Evolutionary conservation across 805 yeast species (phyloP).

Genomic region (Teunomyces pallodes): DNA sequence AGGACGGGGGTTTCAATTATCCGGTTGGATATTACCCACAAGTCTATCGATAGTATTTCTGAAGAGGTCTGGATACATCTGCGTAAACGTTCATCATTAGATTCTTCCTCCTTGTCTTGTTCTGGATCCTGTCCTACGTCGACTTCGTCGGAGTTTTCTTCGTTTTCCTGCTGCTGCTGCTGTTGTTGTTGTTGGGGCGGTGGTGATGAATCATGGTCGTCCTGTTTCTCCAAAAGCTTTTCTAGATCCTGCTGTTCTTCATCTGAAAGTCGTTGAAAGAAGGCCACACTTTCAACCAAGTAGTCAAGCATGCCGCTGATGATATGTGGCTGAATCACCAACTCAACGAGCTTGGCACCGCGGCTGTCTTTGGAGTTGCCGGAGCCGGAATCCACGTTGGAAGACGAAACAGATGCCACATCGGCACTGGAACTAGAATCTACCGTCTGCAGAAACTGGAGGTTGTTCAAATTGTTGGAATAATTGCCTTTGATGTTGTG

Average conservation of each 20-base stretch:
- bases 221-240: constrained; percentile 9
- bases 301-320: constrained; percentile 65
- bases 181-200: too few relatives aligned
- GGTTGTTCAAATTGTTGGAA: constrained; percentile 23
- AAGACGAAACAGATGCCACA: constrained; percentile 32
- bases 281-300: constrained; percentile 52
- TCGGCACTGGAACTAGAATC: constrained; percentile 20
- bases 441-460: constrained; percentile 25
- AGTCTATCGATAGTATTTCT: constrained; percentile 38
- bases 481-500: constrained; percentile 35
- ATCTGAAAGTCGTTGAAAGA: constrained; percentile 30
- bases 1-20: constrained; percentile 41
- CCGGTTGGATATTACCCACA: constrained; percentile 43
- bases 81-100: constrained; percentile 31
- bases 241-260: constrained; percentile 22
- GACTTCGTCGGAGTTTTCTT: constrained; percentile 4
- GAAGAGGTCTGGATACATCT: constrained; percentile 40
- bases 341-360: constrained; percentile 64
- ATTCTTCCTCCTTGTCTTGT: constrained; percentile 20
- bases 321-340: constrained; percentile 74
- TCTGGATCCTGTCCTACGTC: constrained; percentile 5
- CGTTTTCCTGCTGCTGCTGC: not conserved
- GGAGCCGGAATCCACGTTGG: constrained; percentile 26
- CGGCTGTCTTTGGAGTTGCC: constrained; percentile 32
- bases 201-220: too few relatives aligned